Conservation (phyloP, 768 basidiomycete species). For the Baorangia bicolor region DNA sequence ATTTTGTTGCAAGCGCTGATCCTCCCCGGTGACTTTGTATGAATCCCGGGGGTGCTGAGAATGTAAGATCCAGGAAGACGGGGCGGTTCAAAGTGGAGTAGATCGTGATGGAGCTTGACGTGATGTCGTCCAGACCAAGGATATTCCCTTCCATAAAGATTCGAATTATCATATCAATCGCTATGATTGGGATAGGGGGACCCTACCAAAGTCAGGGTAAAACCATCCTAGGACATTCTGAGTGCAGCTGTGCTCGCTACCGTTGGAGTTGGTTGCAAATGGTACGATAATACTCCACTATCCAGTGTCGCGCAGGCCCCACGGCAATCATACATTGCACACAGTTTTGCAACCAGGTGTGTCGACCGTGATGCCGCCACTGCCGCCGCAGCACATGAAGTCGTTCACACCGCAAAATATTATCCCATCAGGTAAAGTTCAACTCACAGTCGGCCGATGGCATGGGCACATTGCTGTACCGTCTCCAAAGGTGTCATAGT, state of each 20-base stretch:
- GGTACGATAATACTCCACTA: neutral
- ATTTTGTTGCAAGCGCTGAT: neutral
- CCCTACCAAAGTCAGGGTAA: neutral
- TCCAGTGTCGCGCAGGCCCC: neutral
- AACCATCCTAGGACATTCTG: neutral
- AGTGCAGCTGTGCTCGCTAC: neutral
- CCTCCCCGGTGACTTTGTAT: neutral
- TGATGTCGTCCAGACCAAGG: neutral
- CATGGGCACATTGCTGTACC: neutral
- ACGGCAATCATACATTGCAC: neutral
- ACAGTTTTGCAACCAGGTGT: neutral
- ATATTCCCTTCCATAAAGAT: neutral
- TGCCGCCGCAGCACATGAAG: neutral
- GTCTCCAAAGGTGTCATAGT: neutral
- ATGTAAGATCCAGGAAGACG: neutral
- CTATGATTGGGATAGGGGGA: neutral
- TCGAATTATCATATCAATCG: neutral
- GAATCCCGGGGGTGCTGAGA: neutral
- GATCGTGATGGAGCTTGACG: neutral
- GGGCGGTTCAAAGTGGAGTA: constrained; percentile 1
- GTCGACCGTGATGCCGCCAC: too few relatives aligned
- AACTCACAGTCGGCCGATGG: neutral
- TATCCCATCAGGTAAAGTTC: neutral
- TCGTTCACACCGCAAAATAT: neutral
- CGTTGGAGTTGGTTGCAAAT: neutral